phyloP scores from a whole-genome alignment of 495 filamentous ascomycete genomes.

The Penicillium parvum region DNA sequence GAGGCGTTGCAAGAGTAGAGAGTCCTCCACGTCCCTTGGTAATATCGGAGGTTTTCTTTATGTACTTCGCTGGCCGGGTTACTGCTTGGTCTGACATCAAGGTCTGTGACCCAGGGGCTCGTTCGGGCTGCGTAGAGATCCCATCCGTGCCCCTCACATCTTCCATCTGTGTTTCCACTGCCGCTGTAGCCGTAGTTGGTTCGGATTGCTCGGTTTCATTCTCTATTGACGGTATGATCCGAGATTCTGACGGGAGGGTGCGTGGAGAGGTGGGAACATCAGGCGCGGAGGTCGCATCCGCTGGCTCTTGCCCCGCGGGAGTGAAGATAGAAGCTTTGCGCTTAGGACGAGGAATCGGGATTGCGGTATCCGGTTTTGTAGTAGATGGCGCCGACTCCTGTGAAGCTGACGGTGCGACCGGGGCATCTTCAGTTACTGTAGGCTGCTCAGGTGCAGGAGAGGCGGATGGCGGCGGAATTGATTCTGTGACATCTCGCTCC shows the following conservation, averaged over 20 bases:
- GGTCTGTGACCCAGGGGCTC: too few species aligned
- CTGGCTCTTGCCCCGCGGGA: background rate
- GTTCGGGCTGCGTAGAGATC: too few species aligned
- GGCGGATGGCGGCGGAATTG: conserved; percentile 17
- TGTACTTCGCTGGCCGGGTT: conserved; percentile 13
- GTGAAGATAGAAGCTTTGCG: conserved; percentile 23
- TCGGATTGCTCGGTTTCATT: conserved; percentile 4
- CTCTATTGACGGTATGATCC: conserved; percentile 13
- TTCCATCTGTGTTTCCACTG: too few species aligned
- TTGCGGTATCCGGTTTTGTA: conserved; percentile 16
- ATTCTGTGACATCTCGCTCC: conserved; percentile 19
- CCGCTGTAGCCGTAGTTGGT: background rate
- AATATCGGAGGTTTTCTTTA: conserved; percentile 18
- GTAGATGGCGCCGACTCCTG: conserved; percentile 12
- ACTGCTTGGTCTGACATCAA: too few species aligned
- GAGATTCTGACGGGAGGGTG: conserved; percentile 7
- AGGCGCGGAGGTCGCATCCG: too few species aligned
- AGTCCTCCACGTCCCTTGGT: conserved; percentile 2
- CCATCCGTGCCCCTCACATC: too few species aligned
- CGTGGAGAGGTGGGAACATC: conserved; percentile 2
- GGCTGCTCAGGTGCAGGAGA: conserved; percentile 14
- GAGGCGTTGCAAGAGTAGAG: conserved; percentile 5
- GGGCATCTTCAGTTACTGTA: conserved; percentile 9
- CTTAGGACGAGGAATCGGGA: conserved; percentile 30
- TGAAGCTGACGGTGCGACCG: conserved; percentile 9